phyloP scores from a whole-genome alignment of 495 filamentous ascomycete genomes.

The Haplographium delicatum region DNA sequence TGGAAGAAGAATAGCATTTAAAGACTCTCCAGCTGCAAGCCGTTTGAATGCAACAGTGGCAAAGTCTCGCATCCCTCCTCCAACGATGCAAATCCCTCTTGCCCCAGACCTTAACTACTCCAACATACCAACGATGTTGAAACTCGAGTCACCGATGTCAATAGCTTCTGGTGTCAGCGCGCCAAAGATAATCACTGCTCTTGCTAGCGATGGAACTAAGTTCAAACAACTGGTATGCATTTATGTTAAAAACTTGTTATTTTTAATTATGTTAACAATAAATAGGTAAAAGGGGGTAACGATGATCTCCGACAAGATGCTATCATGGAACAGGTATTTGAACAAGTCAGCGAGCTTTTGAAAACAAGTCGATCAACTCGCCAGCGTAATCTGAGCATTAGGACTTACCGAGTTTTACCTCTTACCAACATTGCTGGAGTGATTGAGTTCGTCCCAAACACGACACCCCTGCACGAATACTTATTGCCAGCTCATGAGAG shows the following conservation, averaged over 20 bases:
- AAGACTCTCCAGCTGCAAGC: constrained; percentile 49
- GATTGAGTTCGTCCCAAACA: constrained; percentile 94
- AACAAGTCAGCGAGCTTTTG: constrained; percentile 85
- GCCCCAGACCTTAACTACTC: constrained; percentile 70
- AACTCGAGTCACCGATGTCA: constrained; percentile 64
- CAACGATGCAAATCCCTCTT: constrained; percentile 80
- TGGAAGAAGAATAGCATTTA: constrained; percentile 59
- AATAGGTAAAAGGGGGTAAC: constrained; percentile 81
- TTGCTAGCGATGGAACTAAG: constrained; percentile 65
- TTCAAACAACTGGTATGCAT: constrained; percentile 76
- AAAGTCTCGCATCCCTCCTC: constrained; percentile 68
- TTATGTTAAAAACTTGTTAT: not conserved
- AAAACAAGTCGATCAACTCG: constrained; percentile 79
- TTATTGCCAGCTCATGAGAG: constrained; percentile 82
- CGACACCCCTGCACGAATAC: constrained; percentile 83
- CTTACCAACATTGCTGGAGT: constrained; percentile 79
- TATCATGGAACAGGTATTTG: constrained; percentile 99
- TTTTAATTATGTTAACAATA: constrained; percentile 9
- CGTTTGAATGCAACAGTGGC: constrained; percentile 52
- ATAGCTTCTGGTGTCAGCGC: constrained; percentile 88
- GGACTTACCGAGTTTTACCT: constrained; percentile 94
- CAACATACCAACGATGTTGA: constrained; percentile 61
- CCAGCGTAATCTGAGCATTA: constrained; percentile 79
- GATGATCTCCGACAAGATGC: constrained; percentile 98
- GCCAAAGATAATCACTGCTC: constrained; percentile 82